phyloP scores from a whole-genome alignment of 192 early-diverging fungal genomes.

The Jimgerdemannia flammicorona region DNA sequence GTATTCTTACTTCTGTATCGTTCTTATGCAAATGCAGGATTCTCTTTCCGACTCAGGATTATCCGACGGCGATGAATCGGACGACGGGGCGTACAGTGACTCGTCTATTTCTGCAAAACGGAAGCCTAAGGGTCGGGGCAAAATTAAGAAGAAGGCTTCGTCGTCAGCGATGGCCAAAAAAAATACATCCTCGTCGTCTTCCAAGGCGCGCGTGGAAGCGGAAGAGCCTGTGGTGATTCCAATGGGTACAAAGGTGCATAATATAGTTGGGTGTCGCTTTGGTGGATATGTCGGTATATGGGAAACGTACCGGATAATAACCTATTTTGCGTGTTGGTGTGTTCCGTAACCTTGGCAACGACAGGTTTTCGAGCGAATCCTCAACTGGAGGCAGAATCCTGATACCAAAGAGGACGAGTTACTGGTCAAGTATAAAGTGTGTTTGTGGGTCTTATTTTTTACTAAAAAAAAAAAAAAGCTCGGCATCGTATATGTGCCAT shows the following conservation, averaged over 20 bases:
- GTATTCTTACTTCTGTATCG: too few species aligned
- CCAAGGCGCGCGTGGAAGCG: slow-evolving; percentile 1
- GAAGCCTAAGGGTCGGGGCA: too few species aligned
- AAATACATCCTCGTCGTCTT: slow-evolving; percentile 3
- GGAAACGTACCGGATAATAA: too few species aligned
- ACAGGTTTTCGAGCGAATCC: slow-evolving; percentile 48
- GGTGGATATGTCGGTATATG: not conserved
- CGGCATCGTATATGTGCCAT: not conserved
- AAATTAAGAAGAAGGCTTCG: too few species aligned
- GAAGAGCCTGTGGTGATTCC: slow-evolving; percentile 54
- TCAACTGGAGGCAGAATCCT: slow-evolving; percentile 40
- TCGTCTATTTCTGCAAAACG: too few species aligned
- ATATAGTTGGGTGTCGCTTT: not conserved
- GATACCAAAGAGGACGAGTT: slow-evolving; percentile 53
- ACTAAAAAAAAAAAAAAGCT: not conserved
- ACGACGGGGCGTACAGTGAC: too few species aligned
- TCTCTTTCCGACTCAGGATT: too few species aligned
- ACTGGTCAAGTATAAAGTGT: slow-evolving; percentile 79
- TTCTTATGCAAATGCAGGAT: too few species aligned
- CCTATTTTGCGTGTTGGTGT: too few species aligned
- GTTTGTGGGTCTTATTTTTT: not conserved
- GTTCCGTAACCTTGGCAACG: too few species aligned
- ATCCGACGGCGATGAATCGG: too few species aligned
- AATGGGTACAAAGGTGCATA: slow-evolving; percentile 35
- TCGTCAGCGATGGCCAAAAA: slow-evolving; percentile 4